Conservation (phyloP, 441 rosid species). For the Melastoma candidum region DNA sequence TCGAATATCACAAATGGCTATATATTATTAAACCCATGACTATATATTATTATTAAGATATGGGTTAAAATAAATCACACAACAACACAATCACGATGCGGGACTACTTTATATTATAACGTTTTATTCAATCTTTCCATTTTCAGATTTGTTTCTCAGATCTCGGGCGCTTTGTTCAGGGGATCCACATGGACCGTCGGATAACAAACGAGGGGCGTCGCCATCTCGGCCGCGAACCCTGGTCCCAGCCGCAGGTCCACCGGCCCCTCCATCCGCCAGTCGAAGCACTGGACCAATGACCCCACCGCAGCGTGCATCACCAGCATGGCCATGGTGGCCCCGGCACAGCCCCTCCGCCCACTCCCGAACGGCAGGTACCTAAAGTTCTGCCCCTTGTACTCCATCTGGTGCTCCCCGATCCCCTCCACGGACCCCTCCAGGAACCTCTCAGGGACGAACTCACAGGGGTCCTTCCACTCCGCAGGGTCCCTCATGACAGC, state of each 20-base stretch:
- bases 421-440: conserved; percentile 25
- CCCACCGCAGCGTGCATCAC: conserved; percentile 33
- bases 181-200: conserved; percentile 18
- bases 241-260: conserved; percentile 32
- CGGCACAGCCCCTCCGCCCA: conserved; percentile 37
- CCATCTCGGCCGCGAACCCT: conserved; percentile 37
- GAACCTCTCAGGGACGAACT: conserved; percentile 34
- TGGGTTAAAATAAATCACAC: too few relatives aligned
- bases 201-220: conserved; percentile 28
- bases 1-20: too few relatives aligned
- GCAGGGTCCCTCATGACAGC: conserved; percentile 41
- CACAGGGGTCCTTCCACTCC: conserved; percentile 2
- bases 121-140: too few relatives aligned
- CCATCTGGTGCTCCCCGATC: conserved; percentile 28
- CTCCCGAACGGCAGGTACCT: conserved; percentile 48
- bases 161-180: too few relatives aligned
- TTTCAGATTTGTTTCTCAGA: too few relatives aligned
- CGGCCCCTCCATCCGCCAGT: conserved; percentile 34
- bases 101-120: too few relatives aligned
- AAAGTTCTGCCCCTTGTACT: conserved; percentile 55
- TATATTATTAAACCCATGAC: too few relatives aligned
- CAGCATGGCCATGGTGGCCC: conserved; percentile 32
- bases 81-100: too few relatives aligned
- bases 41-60: too few relatives aligned
- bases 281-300: conserved; percentile 45